Conservation (phyloP, 176 grass and related monocot species). For the Aegilops sharonensis region DNA sequence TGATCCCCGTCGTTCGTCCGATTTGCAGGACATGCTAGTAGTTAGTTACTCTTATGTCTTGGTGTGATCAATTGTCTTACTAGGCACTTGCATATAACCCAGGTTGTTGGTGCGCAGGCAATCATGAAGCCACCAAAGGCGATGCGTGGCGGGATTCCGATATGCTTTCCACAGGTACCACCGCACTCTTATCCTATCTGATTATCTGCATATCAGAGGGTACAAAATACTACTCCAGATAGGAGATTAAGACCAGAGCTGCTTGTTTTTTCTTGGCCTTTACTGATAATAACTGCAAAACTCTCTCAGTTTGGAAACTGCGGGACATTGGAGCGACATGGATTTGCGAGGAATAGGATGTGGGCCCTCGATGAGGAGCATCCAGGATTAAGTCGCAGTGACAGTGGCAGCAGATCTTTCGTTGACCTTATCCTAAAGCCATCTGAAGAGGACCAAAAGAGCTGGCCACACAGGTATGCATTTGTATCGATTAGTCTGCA, state of each 20-base stretch:
- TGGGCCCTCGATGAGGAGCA: slow-evolving; percentile 69
- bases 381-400: slow-evolving; percentile 31
- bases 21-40: not conserved
- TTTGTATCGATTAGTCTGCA: slow-evolving; percentile 3
- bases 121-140: slow-evolving; percentile 80
- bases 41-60: not conserved
- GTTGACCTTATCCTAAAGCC: slow-evolving; percentile 85
- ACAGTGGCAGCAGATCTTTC: slow-evolving; percentile 39
- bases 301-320: slow-evolving; percentile 64
- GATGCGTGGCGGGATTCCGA: slow-evolving; percentile 86
- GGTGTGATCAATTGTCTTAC: not conserved
- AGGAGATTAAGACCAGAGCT: not conserved
- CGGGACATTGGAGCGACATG: slow-evolving; percentile 76
- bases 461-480: slow-evolving; percentile 82
- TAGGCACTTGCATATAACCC: not conserved
- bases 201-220: not conserved
- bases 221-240: not conserved
- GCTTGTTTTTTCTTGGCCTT: not conserved
- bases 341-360: slow-evolving; percentile 91
- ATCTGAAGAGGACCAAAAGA: slow-evolving; percentile 84
- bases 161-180: slow-evolving; percentile 90
- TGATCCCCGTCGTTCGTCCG: not conserved
- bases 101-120: slow-evolving; percentile 51
- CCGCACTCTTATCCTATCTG: not conserved
- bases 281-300: slow-evolving; percentile 13